Percentiles rank a stretch among this genome's conserved stretches.
phyloP scores from a whole-genome alignment of 2,329 filamentous ascomycete genomes.

The Ascochyta lentis region DNA sequence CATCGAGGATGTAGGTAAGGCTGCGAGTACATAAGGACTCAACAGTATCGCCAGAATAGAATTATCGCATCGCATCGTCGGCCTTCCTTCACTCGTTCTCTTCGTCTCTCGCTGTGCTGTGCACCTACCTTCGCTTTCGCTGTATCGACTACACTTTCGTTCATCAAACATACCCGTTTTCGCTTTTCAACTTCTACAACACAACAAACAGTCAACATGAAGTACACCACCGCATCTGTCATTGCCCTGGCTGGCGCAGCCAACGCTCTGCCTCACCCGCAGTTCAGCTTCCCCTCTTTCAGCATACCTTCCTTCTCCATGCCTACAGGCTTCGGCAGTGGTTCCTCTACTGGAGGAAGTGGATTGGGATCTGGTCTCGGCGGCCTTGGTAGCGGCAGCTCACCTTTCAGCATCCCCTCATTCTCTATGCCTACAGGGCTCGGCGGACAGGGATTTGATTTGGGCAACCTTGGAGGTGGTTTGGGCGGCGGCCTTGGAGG shows the following conservation, averaged over 20 bases:
- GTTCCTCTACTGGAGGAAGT: not conserved
- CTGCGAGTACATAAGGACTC: slow-evolving; percentile 2
- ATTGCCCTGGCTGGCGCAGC: slow-evolving; percentile 29
- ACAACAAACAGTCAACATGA: slow-evolving; percentile 28
- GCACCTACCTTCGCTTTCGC: slow-evolving; percentile 26
- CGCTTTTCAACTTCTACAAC: not conserved
- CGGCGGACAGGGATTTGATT: not conserved
- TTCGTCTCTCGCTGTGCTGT: slow-evolving; percentile 27
- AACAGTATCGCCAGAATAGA: not conserved
- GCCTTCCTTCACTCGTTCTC: slow-evolving; percentile 16
- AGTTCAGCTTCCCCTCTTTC: slow-evolving; percentile 22
- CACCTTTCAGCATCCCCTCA: not conserved
- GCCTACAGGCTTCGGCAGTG: slow-evolving; percentile 12
- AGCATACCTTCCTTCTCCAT: slow-evolving; percentile 22
- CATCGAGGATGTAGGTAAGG: not conserved
- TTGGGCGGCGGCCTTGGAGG: slow-evolving; percentile 2
- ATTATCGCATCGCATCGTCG: slow-evolving; percentile 11
- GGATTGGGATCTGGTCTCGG: slow-evolving; percentile 4
- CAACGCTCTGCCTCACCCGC: slow-evolving; percentile 32
- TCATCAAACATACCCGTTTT: slow-evolving; percentile 1
- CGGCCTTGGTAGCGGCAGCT: not conserved
- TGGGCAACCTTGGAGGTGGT: slow-evolving; percentile 1
- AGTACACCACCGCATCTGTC: slow-evolving; percentile 26
- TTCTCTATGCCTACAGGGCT: not conserved
- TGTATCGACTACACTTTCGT: slow-evolving; percentile 1